A percentile compares a stretch with the other conserved stretches of the same genome.
Evolutionary conservation across 306 rosid genomes (phyloP).

Genomic region (Medicago truncatula): DNA sequence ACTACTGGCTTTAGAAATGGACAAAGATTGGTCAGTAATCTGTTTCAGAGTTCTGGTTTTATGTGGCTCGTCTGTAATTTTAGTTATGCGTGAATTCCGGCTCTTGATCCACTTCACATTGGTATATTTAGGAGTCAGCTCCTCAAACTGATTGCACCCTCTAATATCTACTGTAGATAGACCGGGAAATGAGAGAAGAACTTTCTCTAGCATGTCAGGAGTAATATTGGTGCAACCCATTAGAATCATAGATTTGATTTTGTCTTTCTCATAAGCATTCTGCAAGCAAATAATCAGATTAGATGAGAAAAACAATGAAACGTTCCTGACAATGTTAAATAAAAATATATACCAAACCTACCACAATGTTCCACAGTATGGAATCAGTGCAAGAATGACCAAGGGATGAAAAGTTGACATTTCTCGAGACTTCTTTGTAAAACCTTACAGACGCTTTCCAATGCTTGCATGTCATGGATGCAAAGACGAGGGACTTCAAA

Average conservation of each 20-base stretch:
- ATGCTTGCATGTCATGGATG: constrained; percentile 86
- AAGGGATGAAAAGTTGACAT: constrained; percentile 77
- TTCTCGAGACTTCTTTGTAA: constrained; percentile 73
- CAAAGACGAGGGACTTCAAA: constrained; percentile 74
- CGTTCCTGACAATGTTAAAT: constrained; percentile 28
- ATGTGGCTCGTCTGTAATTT: constrained; percentile 65
- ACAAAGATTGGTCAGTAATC: constrained; percentile 63
- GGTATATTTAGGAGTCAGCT: constrained; percentile 63
- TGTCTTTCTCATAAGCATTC: constrained; percentile 74
- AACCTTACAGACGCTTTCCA: constrained; percentile 80
- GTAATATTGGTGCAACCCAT: constrained; percentile 78
- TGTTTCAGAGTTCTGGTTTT: constrained; percentile 79
- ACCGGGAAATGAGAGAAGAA: constrained; percentile 69
- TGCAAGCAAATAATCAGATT: constrained; percentile 61
- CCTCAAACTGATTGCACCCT: constrained; percentile 86
- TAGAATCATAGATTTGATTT: constrained; percentile 75
- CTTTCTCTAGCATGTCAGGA: constrained; percentile 74
- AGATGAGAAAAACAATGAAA: constrained; percentile 25
- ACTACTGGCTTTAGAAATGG: constrained; percentile 60
- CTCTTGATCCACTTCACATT: constrained; percentile 86
- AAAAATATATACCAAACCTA: constrained; percentile 52
- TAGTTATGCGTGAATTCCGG: constrained; percentile 52
- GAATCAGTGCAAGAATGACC: constrained; percentile 83
- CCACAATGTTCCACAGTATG: constrained; percentile 69
- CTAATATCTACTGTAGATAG: constrained; percentile 74